Evolutionary conservation across 1,139 yeast species (phyloP).

Genomic region (Hemisphaericaspora xylanilytica): DNA sequence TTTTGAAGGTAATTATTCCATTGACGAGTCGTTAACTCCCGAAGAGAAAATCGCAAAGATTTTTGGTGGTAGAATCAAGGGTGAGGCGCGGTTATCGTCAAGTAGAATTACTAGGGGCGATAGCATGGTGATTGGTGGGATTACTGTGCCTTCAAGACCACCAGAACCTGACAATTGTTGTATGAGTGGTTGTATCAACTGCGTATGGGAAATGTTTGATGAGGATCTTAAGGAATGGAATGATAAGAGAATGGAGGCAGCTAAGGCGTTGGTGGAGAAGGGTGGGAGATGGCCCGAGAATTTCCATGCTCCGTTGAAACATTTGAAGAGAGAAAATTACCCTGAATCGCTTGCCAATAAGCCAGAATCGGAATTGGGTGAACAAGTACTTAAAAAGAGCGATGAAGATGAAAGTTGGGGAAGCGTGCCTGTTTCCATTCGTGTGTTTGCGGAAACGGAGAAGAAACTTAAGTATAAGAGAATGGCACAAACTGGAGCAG

Average conservation of each 20-base stretch:
- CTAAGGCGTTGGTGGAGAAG: conserved; percentile 43
- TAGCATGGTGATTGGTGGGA: conserved; percentile 59
- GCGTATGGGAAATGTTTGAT: conserved; percentile 92
- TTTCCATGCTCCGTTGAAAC: conserved; percentile 65
- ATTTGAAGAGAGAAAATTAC: conserved; percentile 30
- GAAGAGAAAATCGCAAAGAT: conserved; percentile 50
- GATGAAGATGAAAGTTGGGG: conserved; percentile 51
- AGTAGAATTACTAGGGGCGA: conserved; percentile 46
- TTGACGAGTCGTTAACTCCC: conserved; percentile 33
- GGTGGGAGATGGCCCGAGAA: conserved; percentile 76
- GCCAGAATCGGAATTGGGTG: conserved; percentile 26
- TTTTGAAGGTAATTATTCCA: conserved; percentile 48
- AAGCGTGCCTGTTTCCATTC: conserved; percentile 70
- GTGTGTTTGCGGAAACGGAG: conserved; percentile 83
- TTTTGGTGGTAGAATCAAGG: conserved; percentile 60
- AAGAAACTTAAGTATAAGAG: conserved; percentile 52
- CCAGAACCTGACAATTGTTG: conserved; percentile 93
- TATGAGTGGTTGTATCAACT: conserved; percentile 94
- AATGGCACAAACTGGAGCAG: conserved; percentile 4
- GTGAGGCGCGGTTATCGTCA: conserved; percentile 51
- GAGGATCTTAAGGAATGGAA: conserved; percentile 89
- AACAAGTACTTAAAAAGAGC: conserved; percentile 17
- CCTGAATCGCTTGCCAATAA: conserved; percentile 25
- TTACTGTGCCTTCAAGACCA: conserved; percentile 77
- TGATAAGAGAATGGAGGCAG: conserved; percentile 57